Percentiles rank a stretch among this genome's conserved stretches.
Conservation (phyloP, 2,329 filamentous ascomycete genomes). For the Westerdykella ornata region DNA sequence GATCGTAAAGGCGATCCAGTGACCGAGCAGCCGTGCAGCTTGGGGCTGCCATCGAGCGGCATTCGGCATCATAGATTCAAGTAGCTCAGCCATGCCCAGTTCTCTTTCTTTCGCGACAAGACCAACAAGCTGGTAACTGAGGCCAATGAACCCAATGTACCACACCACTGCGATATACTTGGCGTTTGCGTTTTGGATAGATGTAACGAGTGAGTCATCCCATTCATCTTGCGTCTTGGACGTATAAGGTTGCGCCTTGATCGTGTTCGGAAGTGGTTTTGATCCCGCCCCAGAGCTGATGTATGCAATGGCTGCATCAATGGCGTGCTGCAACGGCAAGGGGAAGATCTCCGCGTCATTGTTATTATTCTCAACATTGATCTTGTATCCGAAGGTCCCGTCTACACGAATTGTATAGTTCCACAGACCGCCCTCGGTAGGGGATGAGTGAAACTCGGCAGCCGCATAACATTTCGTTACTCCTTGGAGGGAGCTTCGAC, state of each 20-base stretch:
- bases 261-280: conserved; percentile 32
- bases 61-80: conserved; percentile 85
- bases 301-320: conserved; percentile 63
- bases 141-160: conserved; percentile 68
- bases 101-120: conserved; percentile 77
- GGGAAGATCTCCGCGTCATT: conserved; percentile 71
- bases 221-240: conserved; percentile 60
- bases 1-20: conserved; percentile 69
- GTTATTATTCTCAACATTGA: conserved; percentile 54
- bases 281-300: conserved; percentile 47
- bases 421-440: conserved; percentile 63
- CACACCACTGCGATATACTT: conserved; percentile 69
- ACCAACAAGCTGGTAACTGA: conserved; percentile 77
- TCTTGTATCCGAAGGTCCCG: conserved; percentile 56
- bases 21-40: conserved; percentile 65
- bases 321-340: conserved; percentile 67
- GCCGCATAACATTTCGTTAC: conserved; percentile 66
- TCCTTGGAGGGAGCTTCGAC: conserved; percentile 49
- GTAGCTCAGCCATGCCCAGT: conserved; percentile 72
- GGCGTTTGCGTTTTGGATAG: conserved; percentile 64
- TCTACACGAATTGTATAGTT: conserved; percentile 78
- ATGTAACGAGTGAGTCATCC: conserved; percentile 54
- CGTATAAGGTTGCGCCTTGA: conserved; percentile 68
- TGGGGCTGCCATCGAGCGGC: conserved; percentile 64
- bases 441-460: conserved; percentile 66